Percentiles rank a stretch among this genome's conserved stretches.
phyloP scores from a whole-genome alignment of 2,329 filamentous ascomycete genomes.

The Pseudocercospora musae region DNA sequence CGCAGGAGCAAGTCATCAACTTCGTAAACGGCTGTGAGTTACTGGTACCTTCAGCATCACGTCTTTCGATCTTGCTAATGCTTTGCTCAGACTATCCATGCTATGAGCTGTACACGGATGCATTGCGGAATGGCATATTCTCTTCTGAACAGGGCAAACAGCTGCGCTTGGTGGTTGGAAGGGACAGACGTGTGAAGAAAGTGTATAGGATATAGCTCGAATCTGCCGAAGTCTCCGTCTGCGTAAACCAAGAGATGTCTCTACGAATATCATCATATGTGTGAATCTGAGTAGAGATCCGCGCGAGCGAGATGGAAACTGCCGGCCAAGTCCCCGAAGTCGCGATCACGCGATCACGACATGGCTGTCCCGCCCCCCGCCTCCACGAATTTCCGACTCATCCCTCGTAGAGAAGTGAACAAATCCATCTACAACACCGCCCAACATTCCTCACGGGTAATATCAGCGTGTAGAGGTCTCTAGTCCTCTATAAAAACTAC shows the following conservation, averaged over 20 bases:
- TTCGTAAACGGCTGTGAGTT: constrained; percentile 67
- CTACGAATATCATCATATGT: background rate
- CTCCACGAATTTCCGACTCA: background rate
- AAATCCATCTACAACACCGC: constrained; percentile 9
- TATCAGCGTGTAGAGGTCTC: constrained; percentile 30
- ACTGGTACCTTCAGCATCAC: background rate
- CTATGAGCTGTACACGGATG: constrained; percentile 55
- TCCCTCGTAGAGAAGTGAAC: background rate
- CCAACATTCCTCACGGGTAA: constrained; percentile 31
- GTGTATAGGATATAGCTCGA: constrained; percentile 21
- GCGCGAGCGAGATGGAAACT: background rate
- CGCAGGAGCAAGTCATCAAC: constrained; percentile 68
- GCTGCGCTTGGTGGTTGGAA: constrained; percentile 50
- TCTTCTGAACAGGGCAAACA: constrained; percentile 43
- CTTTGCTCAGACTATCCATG: constrained; percentile 45
- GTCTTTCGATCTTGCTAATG: background rate
- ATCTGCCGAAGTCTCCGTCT: background rate
- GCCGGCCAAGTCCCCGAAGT: background rate
- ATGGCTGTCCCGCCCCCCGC: background rate
- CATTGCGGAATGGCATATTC: constrained; percentile 50
- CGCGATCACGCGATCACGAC: too few relatives aligned
- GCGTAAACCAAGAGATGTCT: background rate
- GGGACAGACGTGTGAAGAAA: constrained; percentile 42
- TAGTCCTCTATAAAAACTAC: constrained; percentile 34
- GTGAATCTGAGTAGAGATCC: too few relatives aligned